These are phyloP conservation scores for Cercospora sp. DNA, from an alignment of 2,329 filamentous ascomycete genomes.

Conservation along the genomic window DNA sequence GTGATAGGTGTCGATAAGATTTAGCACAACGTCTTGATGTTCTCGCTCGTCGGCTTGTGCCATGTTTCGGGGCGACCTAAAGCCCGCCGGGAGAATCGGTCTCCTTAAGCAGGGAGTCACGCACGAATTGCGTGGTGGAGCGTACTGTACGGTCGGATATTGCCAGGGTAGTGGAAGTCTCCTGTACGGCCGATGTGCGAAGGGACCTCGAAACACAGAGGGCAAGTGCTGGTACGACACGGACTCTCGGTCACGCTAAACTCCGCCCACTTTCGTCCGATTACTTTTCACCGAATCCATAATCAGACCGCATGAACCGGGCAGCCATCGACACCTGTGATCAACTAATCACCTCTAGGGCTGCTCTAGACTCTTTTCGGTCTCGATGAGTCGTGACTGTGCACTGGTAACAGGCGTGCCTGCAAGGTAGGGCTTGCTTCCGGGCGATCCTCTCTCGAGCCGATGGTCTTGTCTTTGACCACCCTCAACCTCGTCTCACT, in stretches of 20 bases:
- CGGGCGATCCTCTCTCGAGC: not conserved
- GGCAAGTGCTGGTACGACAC: not conserved
- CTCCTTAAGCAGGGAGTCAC: not conserved
- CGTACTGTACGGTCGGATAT: not conserved
- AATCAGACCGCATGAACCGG: not conserved
- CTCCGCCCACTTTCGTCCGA: not conserved
- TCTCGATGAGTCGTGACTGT: not conserved
- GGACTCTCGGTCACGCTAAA: not conserved
- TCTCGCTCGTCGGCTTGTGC: not conserved
- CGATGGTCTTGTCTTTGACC: not conserved
- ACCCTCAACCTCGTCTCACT: not conserved
- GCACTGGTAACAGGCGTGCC: not conserved
- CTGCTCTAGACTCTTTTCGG: not conserved
- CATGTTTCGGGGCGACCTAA: not conserved
- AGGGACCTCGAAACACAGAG: not conserved
- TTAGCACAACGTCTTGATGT: conserved; percentile 1
- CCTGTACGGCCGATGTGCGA: not conserved
- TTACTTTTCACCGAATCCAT: not conserved
- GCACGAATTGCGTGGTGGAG: not conserved
- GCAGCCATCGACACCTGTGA: not conserved
- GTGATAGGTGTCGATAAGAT: conserved; percentile 67
- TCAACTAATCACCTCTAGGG: not conserved
- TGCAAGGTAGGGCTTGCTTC: conserved; percentile 1
- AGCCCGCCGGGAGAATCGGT: not conserved
- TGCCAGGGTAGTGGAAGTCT: not conserved